phyloP scores from a whole-genome alignment of 2,329 filamentous ascomycete genomes.

The Exophiala lecanii-corni region DNA sequence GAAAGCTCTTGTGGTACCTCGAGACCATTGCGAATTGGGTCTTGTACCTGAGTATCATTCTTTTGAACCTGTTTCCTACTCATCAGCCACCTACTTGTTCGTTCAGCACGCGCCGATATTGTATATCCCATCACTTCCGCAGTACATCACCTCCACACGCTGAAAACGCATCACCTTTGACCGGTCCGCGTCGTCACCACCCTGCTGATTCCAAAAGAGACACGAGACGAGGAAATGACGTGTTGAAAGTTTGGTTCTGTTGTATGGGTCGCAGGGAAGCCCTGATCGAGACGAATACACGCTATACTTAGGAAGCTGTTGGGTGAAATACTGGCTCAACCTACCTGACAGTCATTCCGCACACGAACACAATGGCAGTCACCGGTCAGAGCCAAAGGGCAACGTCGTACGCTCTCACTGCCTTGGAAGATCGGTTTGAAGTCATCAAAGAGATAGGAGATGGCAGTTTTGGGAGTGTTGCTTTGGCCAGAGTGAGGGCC shows the following conservation, averaged over 20 bases:
- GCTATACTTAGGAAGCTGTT: too few relatives aligned
- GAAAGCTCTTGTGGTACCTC: slow-evolving; percentile 16
- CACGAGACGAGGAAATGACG: slow-evolving; percentile 17
- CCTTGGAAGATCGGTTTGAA: slow-evolving; percentile 91
- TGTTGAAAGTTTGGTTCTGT: slow-evolving; percentile 11
- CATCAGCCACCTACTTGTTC: too few relatives aligned
- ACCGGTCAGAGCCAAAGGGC: slow-evolving; percentile 69
- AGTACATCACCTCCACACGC: too few relatives aligned
- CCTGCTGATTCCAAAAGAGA: background rate
- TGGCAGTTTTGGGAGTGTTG: slow-evolving; percentile 96
- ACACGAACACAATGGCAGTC: slow-evolving; percentile 66
- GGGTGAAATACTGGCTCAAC: too few relatives aligned
- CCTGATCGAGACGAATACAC: background rate
- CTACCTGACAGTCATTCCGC: slow-evolving; percentile 13
- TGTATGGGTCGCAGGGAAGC: slow-evolving; percentile 12
- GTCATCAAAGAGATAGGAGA: slow-evolving; percentile 97
- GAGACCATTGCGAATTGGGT: slow-evolving; percentile 20
- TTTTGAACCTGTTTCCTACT: slow-evolving; percentile 12
- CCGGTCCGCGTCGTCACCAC: too few relatives aligned
- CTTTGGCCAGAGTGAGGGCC: slow-evolving; percentile 82
- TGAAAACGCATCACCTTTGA: too few relatives aligned
- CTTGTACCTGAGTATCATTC: slow-evolving; percentile 14
- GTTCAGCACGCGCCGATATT: too few relatives aligned
- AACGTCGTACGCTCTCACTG: slow-evolving; percentile 53
- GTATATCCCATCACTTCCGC: too few relatives aligned